A percentile compares a stretch with the other conserved stretches of the same genome.
These are phyloP conservation scores for Cryptosporidium xiaoi DNA, from an alignment of 169 alveolate species.

Conservation along the genomic window DNA sequence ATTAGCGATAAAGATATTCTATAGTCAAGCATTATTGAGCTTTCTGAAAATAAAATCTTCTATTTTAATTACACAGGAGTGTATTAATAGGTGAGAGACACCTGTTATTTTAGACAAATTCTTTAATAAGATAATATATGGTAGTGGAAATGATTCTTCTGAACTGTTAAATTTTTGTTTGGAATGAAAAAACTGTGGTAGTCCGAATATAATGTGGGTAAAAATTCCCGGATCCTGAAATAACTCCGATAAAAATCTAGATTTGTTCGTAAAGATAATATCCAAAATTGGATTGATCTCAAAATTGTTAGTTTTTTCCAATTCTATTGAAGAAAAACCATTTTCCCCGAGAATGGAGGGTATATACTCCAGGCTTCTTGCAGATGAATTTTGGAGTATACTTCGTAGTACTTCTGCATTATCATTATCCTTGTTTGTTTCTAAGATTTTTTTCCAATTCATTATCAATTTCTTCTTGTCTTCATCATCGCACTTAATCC, in stretches of 20 bases:
- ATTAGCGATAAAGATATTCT: neutral
- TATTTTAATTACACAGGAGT: conserved; percentile 48
- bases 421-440: conserved; percentile 26
- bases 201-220: conserved; percentile 24
- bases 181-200: conserved; percentile 72
- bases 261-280: conserved; percentile 6
- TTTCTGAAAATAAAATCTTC: conserved; percentile 21
- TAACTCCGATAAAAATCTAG: neutral
- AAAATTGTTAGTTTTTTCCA: neutral
- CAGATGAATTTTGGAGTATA: neutral
- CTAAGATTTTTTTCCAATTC: conserved; percentile 22
- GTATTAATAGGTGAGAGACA: conserved; percentile 12
- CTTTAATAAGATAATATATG: conserved; percentile 24
- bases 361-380: neutral
- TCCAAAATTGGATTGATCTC: neutral
- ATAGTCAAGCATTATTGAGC: neutral
- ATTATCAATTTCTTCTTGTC: neutral
- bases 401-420: conserved; percentile 2
- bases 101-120: conserved; percentile 55
- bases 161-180: conserved; percentile 39
- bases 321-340: neutral
- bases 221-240: conserved; percentile 68
- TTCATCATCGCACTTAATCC: conserved; percentile 31
- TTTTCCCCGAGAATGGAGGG: neutral
- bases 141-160: conserved; percentile 36